These are phyloP conservation scores for Pestalotiopsis sp. DNA, from an alignment of 2,329 filamentous ascomycete genomes.

Conservation along the genomic window DNA sequence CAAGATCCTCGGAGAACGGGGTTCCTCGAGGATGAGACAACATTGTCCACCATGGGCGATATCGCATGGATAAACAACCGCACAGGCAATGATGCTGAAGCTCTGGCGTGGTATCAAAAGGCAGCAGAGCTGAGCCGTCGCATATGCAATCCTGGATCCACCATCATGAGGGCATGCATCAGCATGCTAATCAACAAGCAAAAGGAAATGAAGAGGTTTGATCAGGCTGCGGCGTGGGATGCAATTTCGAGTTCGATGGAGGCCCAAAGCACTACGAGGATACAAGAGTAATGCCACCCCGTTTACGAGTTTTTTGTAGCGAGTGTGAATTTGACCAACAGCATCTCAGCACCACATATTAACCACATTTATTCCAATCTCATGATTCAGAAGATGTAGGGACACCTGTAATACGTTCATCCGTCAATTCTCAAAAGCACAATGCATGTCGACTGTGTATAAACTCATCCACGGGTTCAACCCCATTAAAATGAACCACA, in stretches of 20 bases:
- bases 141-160: conserved; percentile 2
- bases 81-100: neutral
- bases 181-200: neutral
- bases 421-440: no score
- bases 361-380: neutral
- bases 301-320: no score
- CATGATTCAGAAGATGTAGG: no score
- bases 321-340: no score
- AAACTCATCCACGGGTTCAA: no score
- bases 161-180: neutral
- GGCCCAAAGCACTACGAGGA: neutral
- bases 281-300: no score
- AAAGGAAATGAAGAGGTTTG: conserved; percentile 3
- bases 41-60: conserved; percentile 3
- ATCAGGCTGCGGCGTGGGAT: conserved; percentile 6
- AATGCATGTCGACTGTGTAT: no score
- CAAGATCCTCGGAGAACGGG: neutral
- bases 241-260: neutral
- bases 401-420: no score
- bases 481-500: no score
- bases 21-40: conserved; percentile 7
- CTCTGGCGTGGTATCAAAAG: conserved; percentile 2
- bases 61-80: conserved; percentile 1
- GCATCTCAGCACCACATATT: no score
- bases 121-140: neutral